Evolutionary conservation across 495 filamentous ascomycete species (phyloP).

Genomic region (Penicillium subrubescens): DNA sequence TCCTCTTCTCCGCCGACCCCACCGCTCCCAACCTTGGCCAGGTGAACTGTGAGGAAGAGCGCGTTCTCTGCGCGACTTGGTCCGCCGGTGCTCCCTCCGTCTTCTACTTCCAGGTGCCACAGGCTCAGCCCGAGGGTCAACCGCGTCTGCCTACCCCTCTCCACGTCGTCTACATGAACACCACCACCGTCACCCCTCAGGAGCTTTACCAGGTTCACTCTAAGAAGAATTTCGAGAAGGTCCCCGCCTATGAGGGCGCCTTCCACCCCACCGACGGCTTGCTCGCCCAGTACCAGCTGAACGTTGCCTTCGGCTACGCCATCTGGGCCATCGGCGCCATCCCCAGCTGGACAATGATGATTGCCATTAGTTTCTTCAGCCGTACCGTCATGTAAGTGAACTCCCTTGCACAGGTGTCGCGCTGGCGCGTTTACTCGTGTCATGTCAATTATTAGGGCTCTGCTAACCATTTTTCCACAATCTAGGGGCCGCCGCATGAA

Average conservation of each 20-base stretch:
- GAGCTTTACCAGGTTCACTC: slow-evolving; percentile 64
- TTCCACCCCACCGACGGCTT: slow-evolving; percentile 81
- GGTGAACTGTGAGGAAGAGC: slow-evolving; percentile 77
- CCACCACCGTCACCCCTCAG: slow-evolving; percentile 63
- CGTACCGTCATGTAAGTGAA: slow-evolving; percentile 81
- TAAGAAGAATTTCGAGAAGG: slow-evolving; percentile 58
- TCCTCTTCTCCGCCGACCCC: slow-evolving; percentile 64
- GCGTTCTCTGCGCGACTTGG: slow-evolving; percentile 83
- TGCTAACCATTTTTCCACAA: neutral
- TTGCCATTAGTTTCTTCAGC: slow-evolving; percentile 78
- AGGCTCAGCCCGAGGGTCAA: slow-evolving; percentile 48
- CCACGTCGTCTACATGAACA: slow-evolving; percentile 62
- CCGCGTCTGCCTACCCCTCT: slow-evolving; percentile 48
- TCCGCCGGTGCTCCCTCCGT: slow-evolving; percentile 68
- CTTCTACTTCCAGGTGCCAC: slow-evolving; percentile 72
- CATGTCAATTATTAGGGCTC: neutral
- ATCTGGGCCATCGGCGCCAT: slow-evolving; percentile 59
- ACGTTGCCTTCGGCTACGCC: slow-evolving; percentile 68
- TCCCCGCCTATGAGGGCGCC: slow-evolving; percentile 64
- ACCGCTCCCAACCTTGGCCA: slow-evolving; percentile 70
- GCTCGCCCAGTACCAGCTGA: slow-evolving; percentile 65
- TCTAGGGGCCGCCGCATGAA: slow-evolving; percentile 44
- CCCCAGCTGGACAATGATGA: slow-evolving; percentile 77
- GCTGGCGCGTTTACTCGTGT: neutral
- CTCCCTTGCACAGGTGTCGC: neutral